phyloP scores from a whole-genome alignment of 2,329 filamentous ascomycete genomes.

The Sporothrix euskadiensis region DNA sequence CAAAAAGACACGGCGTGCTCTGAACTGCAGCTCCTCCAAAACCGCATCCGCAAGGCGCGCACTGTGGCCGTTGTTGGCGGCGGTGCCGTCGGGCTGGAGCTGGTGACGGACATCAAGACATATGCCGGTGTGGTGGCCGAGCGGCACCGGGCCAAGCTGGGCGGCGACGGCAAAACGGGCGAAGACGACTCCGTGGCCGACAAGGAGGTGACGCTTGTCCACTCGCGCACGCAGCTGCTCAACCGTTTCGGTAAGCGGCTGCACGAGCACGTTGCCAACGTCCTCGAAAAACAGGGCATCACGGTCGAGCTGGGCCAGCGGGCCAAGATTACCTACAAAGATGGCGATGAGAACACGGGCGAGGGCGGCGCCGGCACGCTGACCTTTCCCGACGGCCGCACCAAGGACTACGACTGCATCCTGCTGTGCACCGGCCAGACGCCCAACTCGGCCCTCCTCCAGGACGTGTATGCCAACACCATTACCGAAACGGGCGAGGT shows the following conservation, averaged over 20 bases:
- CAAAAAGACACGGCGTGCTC: conserved; percentile 47
- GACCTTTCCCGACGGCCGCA: conserved; percentile 43
- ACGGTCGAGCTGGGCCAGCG: conserved; percentile 55
- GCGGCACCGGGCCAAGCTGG: background rate
- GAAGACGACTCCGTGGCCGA: conserved; percentile 44
- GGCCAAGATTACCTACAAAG: conserved; percentile 44
- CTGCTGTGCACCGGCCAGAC: conserved; percentile 58
- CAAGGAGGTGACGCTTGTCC: conserved; percentile 58
- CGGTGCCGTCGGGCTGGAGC: conserved; percentile 62
- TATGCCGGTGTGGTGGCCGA: background rate
- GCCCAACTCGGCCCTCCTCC: conserved; percentile 55
- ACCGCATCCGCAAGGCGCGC: conserved; percentile 45
- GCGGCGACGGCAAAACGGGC: conserved; percentile 41
- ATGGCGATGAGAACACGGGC: conserved; percentile 12
- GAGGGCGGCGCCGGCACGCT: conserved; percentile 45
- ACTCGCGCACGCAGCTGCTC: conserved; percentile 54
- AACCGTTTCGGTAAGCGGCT: conserved; percentile 43
- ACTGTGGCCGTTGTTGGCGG: conserved; percentile 57
- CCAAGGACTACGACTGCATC: conserved; percentile 45
- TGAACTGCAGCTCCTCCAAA: conserved; percentile 50
- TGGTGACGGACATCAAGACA: conserved; percentile 59
- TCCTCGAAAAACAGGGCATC: conserved; percentile 50
- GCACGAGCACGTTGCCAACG: conserved; percentile 41
- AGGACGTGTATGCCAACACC: conserved; percentile 45
- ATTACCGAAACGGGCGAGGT: conserved; percentile 53